phyloP scores from a whole-genome alignment of 108 stramenopile species.

The Cyclotella distinguenda region DNA sequence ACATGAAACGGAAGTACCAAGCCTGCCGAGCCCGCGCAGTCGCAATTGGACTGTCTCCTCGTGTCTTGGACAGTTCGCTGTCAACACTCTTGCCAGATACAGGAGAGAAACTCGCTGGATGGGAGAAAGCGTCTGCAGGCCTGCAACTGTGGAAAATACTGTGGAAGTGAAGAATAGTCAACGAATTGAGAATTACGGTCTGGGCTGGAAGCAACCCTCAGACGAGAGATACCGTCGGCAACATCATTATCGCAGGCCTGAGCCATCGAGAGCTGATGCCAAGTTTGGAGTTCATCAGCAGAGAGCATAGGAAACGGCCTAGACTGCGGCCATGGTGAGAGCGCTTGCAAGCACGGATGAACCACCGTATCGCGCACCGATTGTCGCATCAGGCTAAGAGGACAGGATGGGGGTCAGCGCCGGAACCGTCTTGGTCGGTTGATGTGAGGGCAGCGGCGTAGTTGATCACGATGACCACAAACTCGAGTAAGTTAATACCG shows the following conservation, averaged over 20 bases:
- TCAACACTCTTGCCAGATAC: conserved; percentile 9
- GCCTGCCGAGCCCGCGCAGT: conserved; percentile 1
- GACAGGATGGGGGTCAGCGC: neutral
- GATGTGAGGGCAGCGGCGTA: conserved; percentile 5
- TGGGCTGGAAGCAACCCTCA: neutral
- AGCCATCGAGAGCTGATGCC: conserved; percentile 21
- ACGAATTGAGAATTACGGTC: neutral
- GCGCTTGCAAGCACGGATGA: no score
- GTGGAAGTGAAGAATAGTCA: conserved; percentile 14
- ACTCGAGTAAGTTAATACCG: conserved; percentile 18
- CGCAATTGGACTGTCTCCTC: neutral
- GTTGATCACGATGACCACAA: conserved; percentile 16
- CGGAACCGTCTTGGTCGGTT: neutral
- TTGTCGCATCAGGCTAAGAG: no score
- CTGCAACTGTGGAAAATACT: conserved; percentile 15
- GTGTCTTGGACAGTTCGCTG: conserved; percentile 3
- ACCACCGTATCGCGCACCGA: no score
- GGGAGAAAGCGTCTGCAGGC: conserved; percentile 8
- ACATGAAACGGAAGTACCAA: neutral
- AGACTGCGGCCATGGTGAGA: no score
- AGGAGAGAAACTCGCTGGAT: neutral
- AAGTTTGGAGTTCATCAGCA: conserved; percentile 12
- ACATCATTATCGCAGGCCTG: conserved; percentile 2
- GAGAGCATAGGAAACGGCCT: conserved; percentile 8
- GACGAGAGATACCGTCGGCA: conserved; percentile 33